Evolutionary conservation across 192 early-diverging fungal species (phyloP), one percentile per base, ranked within the genome.

Genomic region (Coemansia sp.): DNA sequence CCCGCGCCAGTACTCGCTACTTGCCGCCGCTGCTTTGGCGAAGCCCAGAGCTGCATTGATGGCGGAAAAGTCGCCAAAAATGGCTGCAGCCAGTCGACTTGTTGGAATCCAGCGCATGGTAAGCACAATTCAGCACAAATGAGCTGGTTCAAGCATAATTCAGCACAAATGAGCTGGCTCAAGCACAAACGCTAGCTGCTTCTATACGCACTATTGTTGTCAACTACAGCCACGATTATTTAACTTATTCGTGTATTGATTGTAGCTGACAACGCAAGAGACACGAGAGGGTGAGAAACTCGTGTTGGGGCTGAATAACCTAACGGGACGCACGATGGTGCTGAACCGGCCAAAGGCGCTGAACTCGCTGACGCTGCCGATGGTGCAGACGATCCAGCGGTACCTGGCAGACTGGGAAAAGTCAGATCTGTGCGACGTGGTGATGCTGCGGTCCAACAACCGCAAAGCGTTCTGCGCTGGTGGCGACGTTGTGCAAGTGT

Each of bases 401-500:
- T 87, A 94, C 69, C 86, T 99, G 21, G 74, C 87, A 85, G 91
- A 88, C 22, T 99, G 92, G 93, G 86, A 93, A 65, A 82, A 87
- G 38, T 93, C 94, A 5, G 89, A 95, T 56, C 79, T 91, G 47
- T 91, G 90, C 71, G 94, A 95, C 71, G 87, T 95, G 25, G 90
- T 97, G 61, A 84, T 99, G 27, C 59, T 97, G 56, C 90, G 91
- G 63, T 86, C 87, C 1, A 82, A 84, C 38, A 91, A 89, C 53
- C 81, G 82, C 16, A 85, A 84, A 60, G 93, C 89, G 11, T 96
- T 97, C 71, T 99, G 94, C 69, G 93, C 97, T 39, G 95, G 97
- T 35, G 92, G 90, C 22, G 92, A 93, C 63, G 90, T 93, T 16
- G 84, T 82, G 57, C 31, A 64, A 55, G 86, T 88, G 16, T 82